Base-by-base conservation (phyloP, 257 asterid genomes). In the Gardenia jasminoides region DNA sequence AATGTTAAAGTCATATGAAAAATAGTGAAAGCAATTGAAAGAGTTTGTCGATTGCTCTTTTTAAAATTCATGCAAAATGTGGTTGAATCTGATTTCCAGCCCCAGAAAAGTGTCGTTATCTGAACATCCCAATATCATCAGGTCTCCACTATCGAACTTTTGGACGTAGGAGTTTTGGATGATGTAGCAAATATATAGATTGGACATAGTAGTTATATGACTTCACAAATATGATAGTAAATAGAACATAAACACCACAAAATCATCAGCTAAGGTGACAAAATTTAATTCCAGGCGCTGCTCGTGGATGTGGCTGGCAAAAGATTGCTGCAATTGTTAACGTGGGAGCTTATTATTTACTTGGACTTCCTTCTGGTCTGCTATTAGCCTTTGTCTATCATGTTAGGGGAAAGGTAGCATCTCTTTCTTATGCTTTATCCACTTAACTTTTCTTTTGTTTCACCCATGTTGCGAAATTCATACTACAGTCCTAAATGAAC, bases 251-350 rank as follows among this genome's bases (percentile, higher is more conserved):
- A 10, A 7, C 24, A 15, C 0, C 46, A 26, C 3, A 7, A 72
- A 31, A 20, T 36, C 22, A 26, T 10, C 7, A 47, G 30, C 17
- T 17, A 33, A 26, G 30, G 44, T 20, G 47, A 26, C 28, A 28
- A 50, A 36, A 26, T 5, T 26, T 19, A 59, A 24, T 15, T 39
- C 3, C 80, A 87, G 92, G 92, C 10, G 82, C 85, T 61, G 90
- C 92, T 39, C 84, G 93, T 77, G 97, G 96, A 6, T 89, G 96
- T 80, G 96, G 97, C 10, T 86, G 96, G 97, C 96, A 92, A 83
- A 90, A 89, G 78, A 89, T 90, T 24, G 95, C 92, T 12, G 97
- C 97, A 36, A 72, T 85, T 0, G 88, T 90, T 2, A 92, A 92
- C 61, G 79, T 92, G 75, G 97, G 81, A 7, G 82, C 97, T 10